Conservation (phyloP, 129 eudicot species). For the Pulicaria dysenterica region DNA sequence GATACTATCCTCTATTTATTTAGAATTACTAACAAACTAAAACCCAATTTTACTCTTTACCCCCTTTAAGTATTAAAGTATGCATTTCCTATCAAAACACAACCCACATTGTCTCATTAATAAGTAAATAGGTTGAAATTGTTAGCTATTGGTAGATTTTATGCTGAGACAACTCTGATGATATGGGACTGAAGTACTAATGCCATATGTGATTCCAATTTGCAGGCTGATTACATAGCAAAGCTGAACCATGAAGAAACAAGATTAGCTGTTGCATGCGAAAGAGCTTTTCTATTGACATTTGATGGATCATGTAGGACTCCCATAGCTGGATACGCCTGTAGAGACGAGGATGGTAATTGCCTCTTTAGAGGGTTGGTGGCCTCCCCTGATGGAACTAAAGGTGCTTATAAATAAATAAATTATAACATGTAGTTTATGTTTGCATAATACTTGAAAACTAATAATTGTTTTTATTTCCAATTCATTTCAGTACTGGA, state of each 20-base stretch:
- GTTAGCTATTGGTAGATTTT: too few relatives aligned
- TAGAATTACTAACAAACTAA: too few relatives aligned
- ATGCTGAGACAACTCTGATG: too few relatives aligned
- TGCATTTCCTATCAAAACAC: too few relatives aligned
- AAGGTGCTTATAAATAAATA: slow-evolving; percentile 45
- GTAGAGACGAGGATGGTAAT: slow-evolving; percentile 66
- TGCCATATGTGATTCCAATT: slow-evolving; percentile 1
- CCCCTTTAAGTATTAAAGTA: too few relatives aligned
- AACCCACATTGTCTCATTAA: too few relatives aligned
- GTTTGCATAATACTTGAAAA: not conserved
- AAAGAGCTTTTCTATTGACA: slow-evolving; percentile 69
- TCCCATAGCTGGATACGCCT: slow-evolving; percentile 92
- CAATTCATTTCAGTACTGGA: slow-evolving; percentile 56
- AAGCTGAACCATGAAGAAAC: slow-evolving; percentile 93
- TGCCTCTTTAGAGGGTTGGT: slow-evolving; percentile 82
- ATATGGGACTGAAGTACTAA: not conserved
- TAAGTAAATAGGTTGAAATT: too few relatives aligned
- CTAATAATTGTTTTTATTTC: not conserved
- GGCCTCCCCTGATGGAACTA: slow-evolving; percentile 88
- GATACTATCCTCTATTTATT: too few relatives aligned
- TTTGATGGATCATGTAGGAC: slow-evolving; percentile 94
- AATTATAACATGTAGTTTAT: not conserved
- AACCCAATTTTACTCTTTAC: too few relatives aligned
- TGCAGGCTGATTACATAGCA: slow-evolving; percentile 75
- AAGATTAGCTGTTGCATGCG: slow-evolving; percentile 88